A percentile compares a stretch with the other conserved stretches of the same genome.
phyloP scores from a whole-genome alignment of 768 basidiomycete species.

The Boletus sp. region DNA sequence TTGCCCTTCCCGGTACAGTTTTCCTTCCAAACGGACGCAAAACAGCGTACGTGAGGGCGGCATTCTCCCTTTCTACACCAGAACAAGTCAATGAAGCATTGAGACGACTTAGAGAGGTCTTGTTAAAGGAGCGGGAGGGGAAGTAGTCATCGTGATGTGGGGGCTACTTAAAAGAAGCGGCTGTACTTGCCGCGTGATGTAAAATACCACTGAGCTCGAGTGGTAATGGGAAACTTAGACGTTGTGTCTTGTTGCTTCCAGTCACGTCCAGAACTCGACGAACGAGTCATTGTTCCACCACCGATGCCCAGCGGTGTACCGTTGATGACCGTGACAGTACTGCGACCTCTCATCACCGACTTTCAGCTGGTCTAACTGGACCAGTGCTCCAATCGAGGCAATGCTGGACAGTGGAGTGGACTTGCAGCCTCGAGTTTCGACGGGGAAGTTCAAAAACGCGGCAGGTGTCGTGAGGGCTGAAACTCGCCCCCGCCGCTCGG shows the following conservation, averaged over 20 bases:
- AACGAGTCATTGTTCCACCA: background rate
- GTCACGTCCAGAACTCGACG: background rate
- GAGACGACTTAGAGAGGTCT: conserved; percentile 50
- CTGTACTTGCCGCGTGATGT: conserved; percentile 3
- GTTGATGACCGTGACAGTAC: background rate
- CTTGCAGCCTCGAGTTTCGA: background rate
- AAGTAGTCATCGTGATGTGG: conserved; percentile 1
- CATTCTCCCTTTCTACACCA: conserved; percentile 69
- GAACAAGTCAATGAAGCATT: conserved; percentile 76
- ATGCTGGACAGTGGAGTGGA: background rate
- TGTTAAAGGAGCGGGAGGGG: conserved; percentile 25
- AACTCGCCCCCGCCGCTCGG: background rate
- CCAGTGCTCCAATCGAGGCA: background rate
- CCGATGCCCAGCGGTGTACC: background rate
- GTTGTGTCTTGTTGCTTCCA: background rate
- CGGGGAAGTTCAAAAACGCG: background rate
- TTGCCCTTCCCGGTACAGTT: conserved; percentile 85
- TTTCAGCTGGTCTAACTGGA: background rate
- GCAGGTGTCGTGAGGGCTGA: background rate
- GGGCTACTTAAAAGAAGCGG: background rate
- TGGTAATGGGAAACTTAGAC: background rate
- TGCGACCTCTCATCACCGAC: background rate
- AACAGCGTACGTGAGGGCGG: conserved; percentile 75
- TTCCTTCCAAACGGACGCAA: conserved; percentile 73
- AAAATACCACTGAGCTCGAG: background rate